Percentiles rank a stretch among this genome's conserved stretches.
phyloP scores from a whole-genome alignment of 257 asterid species.

The Solanum stenotomum region DNA sequence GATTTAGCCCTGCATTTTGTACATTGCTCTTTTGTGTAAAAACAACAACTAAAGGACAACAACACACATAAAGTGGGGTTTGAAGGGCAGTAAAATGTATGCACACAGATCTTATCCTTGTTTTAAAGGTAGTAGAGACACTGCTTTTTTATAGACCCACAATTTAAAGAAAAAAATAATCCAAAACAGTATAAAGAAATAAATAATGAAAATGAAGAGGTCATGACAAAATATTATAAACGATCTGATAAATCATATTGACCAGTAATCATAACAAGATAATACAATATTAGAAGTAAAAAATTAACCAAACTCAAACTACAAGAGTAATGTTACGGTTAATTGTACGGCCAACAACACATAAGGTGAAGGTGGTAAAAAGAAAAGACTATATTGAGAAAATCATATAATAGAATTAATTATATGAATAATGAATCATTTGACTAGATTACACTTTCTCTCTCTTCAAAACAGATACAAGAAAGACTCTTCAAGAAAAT shows the following conservation, averaged over 20 bases:
- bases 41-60: not conserved
- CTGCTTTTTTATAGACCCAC: not conserved
- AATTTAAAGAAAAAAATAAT: not conserved
- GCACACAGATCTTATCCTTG: not conserved
- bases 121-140: too few relatives aligned
- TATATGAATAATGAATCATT: not conserved
- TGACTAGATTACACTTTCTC: not conserved
- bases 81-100: not conserved
- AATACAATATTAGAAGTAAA: too few relatives aligned
- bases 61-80: not conserved
- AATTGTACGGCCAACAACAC: not conserved
- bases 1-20: conserved; percentile 29
- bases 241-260: too few relatives aligned
- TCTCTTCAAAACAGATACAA: not conserved
- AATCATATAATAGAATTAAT: not conserved
- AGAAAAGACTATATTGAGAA: not conserved
- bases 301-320: not conserved
- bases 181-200: not conserved
- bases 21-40: not conserved
- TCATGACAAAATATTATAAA: too few relatives aligned
- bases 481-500: not conserved
- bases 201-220: not conserved
- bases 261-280: not conserved
- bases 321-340: not conserved
- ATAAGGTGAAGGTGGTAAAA: not conserved